These are phyloP conservation scores for Torulaspora microellipsoides DNA, from an alignment of 805 yeast genomes.

Conservation along the genomic window DNA sequence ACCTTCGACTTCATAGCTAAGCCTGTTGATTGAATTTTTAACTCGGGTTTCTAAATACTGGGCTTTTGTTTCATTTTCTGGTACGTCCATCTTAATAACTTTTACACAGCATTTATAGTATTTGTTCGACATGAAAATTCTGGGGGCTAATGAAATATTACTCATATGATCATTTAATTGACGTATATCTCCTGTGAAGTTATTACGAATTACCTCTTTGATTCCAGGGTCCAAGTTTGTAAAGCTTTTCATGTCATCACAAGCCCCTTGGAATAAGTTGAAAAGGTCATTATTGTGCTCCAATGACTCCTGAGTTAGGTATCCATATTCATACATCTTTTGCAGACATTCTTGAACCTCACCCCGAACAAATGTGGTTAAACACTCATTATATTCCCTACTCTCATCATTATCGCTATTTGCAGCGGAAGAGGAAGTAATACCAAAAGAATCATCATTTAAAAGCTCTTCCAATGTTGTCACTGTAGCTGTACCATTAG, in stretches of 20 bases:
- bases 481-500: slow-evolving; percentile 2
- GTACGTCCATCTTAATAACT: slow-evolving; percentile 3
- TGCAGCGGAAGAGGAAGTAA: background rate
- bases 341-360: slow-evolving; percentile 21
- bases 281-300: slow-evolving; percentile 5
- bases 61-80: background rate
- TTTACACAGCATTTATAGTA: slow-evolving; percentile 14
- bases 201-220: slow-evolving; percentile 2
- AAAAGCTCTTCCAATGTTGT: slow-evolving; percentile 18
- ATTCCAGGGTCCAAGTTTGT: slow-evolving; percentile 14
- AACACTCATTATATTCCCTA: slow-evolving; percentile 17
- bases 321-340: slow-evolving; percentile 16
- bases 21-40: slow-evolving; percentile 4
- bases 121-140: slow-evolving; percentile 6
- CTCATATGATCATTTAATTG: background rate
- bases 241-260: slow-evolving; percentile 10
- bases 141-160: slow-evolving; percentile 1
- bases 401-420: background rate
- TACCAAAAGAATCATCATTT: slow-evolving; percentile 20
- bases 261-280: slow-evolving; percentile 20
- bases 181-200: slow-evolving; percentile 6
- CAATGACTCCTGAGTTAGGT: slow-evolving; percentile 10
- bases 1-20: background rate
- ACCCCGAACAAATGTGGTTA: slow-evolving; percentile 21
- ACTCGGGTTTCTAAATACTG: slow-evolving; percentile 5